Evolutionary conservation across 2,329 filamentous ascomycete species (phyloP), one percentile per base, ranked within the genome.

Genomic region (Xylaria sp.): DNA sequence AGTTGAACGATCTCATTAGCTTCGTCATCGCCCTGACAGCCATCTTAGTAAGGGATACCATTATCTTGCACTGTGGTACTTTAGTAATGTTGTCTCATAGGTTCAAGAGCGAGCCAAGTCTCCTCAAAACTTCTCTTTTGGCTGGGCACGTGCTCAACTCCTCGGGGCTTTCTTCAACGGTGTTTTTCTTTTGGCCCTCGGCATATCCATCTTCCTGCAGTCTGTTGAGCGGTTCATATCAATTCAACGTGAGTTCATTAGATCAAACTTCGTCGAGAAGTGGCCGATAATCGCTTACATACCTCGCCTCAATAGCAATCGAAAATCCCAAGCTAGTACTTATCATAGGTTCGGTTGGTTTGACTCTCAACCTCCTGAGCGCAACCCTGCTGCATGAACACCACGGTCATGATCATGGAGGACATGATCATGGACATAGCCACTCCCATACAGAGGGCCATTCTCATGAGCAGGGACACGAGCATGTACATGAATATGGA

Each of bases 101-200:
- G 76, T 89, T 60, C 82, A 87, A 19, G 83, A 89, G 66, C 78
- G 81, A 43, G 78, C 79, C 46, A 76, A 83, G 4, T 84, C 84
- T 1, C 88, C 89, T 0, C 80, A 84, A 64, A 80, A 80, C 9
- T 80, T 91, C 15, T 86, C 89, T 0, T 93, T 91, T 68, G 90
- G 90, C n/a, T 93, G 89, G 90, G 88, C 91, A 60, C 83, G 91
- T 33, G 89, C 90, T 15, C 84, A 86, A n/a, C 75, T 92, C 1
- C 79, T 94, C 0, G 90, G 90, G 4, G 89, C 89, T 21, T 94
- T 94, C 75, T 94, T 93, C 82, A 94, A 94, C 70, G 90, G 90
- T 14, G 87, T 89, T 1, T 91, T 94, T 61, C 81, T 94, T 1
- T 75, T 92, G 15, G 90, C 89, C 0, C 78, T 94, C 2, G 89